A percentile compares a stretch with the other conserved stretches of the same genome.
Conservation (phyloP, 495 filamentous ascomycete genomes). For the Aspergillus carlsbadensis region DNA sequence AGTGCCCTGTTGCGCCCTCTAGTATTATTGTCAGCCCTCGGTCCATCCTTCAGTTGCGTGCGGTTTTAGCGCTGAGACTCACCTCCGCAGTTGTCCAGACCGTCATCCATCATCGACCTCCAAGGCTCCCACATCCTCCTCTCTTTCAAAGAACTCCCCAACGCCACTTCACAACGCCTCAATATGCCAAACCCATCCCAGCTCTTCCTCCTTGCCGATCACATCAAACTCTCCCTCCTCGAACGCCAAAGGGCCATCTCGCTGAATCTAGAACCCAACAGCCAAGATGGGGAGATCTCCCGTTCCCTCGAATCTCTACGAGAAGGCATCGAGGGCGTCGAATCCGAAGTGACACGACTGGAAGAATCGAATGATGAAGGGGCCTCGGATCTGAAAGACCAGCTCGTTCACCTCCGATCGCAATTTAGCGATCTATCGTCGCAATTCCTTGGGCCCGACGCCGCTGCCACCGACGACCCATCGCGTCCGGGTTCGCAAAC, state of each 20-base stretch:
- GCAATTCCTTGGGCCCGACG: conserved; percentile 61
- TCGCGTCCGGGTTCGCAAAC: conserved; percentile 39
- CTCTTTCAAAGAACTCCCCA: conserved; percentile 1
- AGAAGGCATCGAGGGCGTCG: conserved; percentile 75
- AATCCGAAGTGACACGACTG: conserved; percentile 62
- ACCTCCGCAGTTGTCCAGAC: conserved; percentile 1
- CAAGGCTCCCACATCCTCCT: background rate
- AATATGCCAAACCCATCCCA: conserved; percentile 59
- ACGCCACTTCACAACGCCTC: conserved; percentile 6
- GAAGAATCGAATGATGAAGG: conserved; percentile 58
- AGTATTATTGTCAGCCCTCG: conserved; percentile 1
- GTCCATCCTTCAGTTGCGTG: background rate
- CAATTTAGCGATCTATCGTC: conserved; percentile 59
- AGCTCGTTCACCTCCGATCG: conserved; percentile 58
- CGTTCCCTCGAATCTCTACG: conserved; percentile 82
- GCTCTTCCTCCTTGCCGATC: conserved; percentile 54
- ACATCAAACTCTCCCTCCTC: conserved; percentile 58
- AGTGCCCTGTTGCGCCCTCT: background rate
- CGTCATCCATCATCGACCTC: background rate
- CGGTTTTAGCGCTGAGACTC: conserved; percentile 13
- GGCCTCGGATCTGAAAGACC: conserved; percentile 64
- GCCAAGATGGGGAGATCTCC: conserved; percentile 87
- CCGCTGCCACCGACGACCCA: conserved; percentile 52
- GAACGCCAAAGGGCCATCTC: conserved; percentile 89
- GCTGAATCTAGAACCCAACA: conserved; percentile 78